phyloP scores from a whole-genome alignment of 2,329 filamentous ascomycete species.

The Akanthomyces muscarius region DNA sequence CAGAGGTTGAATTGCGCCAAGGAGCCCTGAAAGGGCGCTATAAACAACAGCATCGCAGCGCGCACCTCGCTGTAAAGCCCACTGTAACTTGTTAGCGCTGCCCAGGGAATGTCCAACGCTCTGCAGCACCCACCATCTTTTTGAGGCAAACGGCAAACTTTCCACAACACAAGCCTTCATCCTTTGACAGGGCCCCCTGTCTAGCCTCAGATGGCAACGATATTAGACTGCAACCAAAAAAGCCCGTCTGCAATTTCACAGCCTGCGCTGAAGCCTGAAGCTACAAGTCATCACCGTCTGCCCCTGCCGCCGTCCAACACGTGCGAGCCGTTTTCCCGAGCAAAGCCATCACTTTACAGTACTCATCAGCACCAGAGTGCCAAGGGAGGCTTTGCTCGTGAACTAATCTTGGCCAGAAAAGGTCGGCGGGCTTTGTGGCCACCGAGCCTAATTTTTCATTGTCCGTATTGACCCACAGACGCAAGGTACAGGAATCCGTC shows the following conservation, averaged over 20 bases:
- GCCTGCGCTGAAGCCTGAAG: not conserved
- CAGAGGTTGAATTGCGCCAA: conserved; percentile 6
- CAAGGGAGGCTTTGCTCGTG: not conserved
- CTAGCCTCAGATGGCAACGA: conserved; percentile 7
- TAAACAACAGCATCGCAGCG: not conserved
- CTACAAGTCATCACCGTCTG: not conserved
- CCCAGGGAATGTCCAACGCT: not conserved
- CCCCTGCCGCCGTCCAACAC: not conserved
- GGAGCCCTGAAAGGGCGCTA: not conserved
- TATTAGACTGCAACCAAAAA: conserved; percentile 6
- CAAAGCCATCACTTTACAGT: not conserved
- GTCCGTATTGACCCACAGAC: not conserved
- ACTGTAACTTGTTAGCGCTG: not conserved
- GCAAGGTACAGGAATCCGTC: not conserved
- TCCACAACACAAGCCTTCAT: not conserved
- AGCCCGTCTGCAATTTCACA: conserved; percentile 10
- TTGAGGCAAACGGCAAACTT: no score
- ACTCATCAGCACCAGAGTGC: not conserved
- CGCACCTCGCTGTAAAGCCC: not conserved
- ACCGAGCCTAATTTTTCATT: not conserved
- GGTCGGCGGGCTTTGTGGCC: not conserved
- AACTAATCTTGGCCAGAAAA: not conserved
- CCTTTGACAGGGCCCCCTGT: not conserved
- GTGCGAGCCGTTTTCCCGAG: not conserved
- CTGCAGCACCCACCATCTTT: not conserved